Evolutionary conservation across 495 filamentous ascomycete genomes (phyloP).

Genomic region (Barbatosphaeria neglecta): DNA sequence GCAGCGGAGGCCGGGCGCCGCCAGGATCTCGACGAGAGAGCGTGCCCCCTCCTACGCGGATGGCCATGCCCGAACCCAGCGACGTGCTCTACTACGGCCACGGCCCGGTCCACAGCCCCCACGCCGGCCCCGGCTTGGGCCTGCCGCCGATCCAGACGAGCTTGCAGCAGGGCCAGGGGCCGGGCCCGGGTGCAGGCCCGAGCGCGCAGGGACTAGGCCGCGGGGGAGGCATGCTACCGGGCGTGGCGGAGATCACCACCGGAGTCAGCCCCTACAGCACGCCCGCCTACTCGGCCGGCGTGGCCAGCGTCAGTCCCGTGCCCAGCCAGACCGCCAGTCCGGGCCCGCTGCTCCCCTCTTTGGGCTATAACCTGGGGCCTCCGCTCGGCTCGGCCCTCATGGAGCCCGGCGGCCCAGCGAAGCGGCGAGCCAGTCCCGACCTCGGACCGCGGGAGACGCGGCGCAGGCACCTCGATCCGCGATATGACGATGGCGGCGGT

Average conservation of each 20-base stretch:
- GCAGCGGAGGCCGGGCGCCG: constrained; percentile 3
- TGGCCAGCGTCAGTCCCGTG: constrained; percentile 22
- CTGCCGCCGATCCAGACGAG: too few relatives aligned
- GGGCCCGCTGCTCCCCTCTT: constrained; percentile 23
- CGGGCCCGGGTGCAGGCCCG: constrained; percentile 19
- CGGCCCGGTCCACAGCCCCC: too few relatives aligned
- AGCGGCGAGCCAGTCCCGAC: constrained; percentile 32
- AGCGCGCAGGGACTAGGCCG: too few relatives aligned
- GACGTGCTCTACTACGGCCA: too few relatives aligned
- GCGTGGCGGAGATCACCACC: constrained; percentile 44
- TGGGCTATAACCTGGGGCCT: constrained; percentile 23
- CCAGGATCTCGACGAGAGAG: constrained; percentile 31
- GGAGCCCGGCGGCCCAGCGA: constrained; percentile 1
- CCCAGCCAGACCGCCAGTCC: constrained; percentile 30
- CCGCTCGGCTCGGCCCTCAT: constrained; percentile 7
- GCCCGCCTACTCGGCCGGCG: constrained; percentile 35
- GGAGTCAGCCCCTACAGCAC: constrained; percentile 42
- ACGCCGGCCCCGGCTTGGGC: too few relatives aligned
- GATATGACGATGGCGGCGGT: constrained; percentile 11
- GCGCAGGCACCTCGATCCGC: constrained; percentile 27
- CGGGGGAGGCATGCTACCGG: constrained; percentile 30
- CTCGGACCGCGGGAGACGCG: constrained; percentile 26
- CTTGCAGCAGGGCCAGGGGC: constrained; percentile 13
- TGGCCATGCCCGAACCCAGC: too few relatives aligned
- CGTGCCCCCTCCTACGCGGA: constrained; percentile 19